Base-by-base conservation (phyloP, 208 protist genomes). In the Porcisia deanei region DNA sequence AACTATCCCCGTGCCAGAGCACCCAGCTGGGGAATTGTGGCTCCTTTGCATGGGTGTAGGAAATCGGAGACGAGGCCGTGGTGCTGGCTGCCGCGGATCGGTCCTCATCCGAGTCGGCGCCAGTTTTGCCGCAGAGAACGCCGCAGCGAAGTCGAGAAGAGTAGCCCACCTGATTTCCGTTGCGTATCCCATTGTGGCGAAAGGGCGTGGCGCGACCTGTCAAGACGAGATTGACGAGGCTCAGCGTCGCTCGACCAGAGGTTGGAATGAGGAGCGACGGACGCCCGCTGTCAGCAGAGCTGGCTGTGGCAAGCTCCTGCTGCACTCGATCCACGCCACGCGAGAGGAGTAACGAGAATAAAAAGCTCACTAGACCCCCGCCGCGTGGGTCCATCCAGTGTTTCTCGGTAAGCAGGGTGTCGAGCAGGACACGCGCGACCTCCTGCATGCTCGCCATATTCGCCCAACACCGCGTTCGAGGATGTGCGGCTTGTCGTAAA, bases 1-100 rank as follows among this genome's bases (percentile, higher is more conserved):
- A 96, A 79, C 88, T 83, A 20, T 72, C 79, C 16, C 75, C 60
- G 75, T 91, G 82, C 67, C 70, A 80, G 16, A 97, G n/a, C 25
- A 97, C 87, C 92, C 94, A 97, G 64, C 92, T 90, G 14, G 94
- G 86, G 49, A 84, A 76, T 3, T 53, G 69, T 20, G 91, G 90
- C 12, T 79, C 82, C 54, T 70, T 89, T 7, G 88, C 83, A 49
- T 84, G 45, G 16, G 70, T 75, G 71, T 85, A 87, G 45, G 79
- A 71, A 57, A 3, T 12, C 3, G 45, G 52, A 52, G 58, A 20
- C 63, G 41, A 47, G 4, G 58, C 52, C 14, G 78, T 25, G 14
- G 34, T 39, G 43, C 58, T 53, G 37, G 7, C 1, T 7, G 52
- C 68, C 2, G 63, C 41, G 14, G 25, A 59, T 69, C 70, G 18